Evolutionary conservation across 1,139 yeast species (phyloP).

Genomic region (Sugiyamaella paludigena): DNA sequence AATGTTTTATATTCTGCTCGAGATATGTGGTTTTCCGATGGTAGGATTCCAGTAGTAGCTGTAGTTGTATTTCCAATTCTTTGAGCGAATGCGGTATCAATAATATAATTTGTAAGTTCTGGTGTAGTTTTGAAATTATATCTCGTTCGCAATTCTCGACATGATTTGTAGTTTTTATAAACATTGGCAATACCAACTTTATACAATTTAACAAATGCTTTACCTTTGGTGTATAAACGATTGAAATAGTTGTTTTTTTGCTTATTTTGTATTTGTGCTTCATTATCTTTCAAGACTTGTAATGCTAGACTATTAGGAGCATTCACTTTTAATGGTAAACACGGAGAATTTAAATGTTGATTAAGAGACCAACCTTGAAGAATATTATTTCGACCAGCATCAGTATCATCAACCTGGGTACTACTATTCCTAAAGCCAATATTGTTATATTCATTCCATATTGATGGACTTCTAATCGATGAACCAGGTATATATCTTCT

Average conservation of each 20-base stretch:
- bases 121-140: slow-evolving; percentile 22
- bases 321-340: slow-evolving; percentile 8
- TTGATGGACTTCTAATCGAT: too few species aligned
- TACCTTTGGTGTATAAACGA: slow-evolving; percentile 30
- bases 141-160: slow-evolving; percentile 20
- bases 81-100: slow-evolving; percentile 31
- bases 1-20: slow-evolving; percentile 56
- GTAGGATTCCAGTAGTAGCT: neutral
- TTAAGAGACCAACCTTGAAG: slow-evolving; percentile 7
- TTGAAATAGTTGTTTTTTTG: slow-evolving; percentile 7
- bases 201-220: slow-evolving; percentile 34
- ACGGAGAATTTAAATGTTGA: slow-evolving; percentile 5
- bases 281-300: neutral
- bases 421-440: too few species aligned
- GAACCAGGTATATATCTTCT: too few species aligned
- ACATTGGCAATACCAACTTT: slow-evolving; percentile 38
- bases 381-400: too few species aligned
- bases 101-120: slow-evolving; percentile 30
- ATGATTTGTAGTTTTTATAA: slow-evolving; percentile 32
- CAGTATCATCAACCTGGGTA: too few species aligned
- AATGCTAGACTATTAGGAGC: slow-evolving; percentile 3
- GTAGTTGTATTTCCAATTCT: slow-evolving; percentile 16
- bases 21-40: slow-evolving; percentile 35
- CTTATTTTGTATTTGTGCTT: neutral
- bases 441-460: too few species aligned